These are phyloP conservation scores for Eucalyptus caleyi DNA, from an alignment of 345 rosid species.

Conservation along the genomic window DNA sequence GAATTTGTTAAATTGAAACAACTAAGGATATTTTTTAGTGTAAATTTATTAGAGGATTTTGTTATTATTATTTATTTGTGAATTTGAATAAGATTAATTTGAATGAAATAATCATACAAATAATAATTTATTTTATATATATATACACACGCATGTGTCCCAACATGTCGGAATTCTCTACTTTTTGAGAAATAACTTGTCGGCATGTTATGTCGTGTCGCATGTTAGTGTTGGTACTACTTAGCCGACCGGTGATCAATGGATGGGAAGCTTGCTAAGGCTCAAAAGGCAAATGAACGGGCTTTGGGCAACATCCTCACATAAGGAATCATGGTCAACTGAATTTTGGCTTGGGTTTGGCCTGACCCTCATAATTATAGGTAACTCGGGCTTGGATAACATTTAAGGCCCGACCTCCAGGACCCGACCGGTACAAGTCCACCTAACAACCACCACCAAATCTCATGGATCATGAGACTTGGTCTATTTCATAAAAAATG, in stretches of 20 bases:
- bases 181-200: no score
- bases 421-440: not conserved
- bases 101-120: no score
- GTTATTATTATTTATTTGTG: no score
- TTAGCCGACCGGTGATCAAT: not conserved
- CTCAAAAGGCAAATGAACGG: not conserved
- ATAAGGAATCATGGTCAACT: not conserved
- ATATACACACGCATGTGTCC: accelerated
- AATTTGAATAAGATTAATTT: no score
- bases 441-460: not conserved
- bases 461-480: accelerated
- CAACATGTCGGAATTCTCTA: accelerated
- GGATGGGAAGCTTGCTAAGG: not conserved
- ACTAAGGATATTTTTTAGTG: no score
- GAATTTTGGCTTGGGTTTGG: not conserved
- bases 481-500: accelerated
- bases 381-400: not conserved
- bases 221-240: no score
- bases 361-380: not conserved
- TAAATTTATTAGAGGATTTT: no score
- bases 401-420: not conserved
- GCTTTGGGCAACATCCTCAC: not conserved
- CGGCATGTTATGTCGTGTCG: no score
- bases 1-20: no score
- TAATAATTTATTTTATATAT: no score